phyloP scores from a whole-genome alignment of 2,329 filamentous ascomycete species.

The Hypoxylon sp. region DNA sequence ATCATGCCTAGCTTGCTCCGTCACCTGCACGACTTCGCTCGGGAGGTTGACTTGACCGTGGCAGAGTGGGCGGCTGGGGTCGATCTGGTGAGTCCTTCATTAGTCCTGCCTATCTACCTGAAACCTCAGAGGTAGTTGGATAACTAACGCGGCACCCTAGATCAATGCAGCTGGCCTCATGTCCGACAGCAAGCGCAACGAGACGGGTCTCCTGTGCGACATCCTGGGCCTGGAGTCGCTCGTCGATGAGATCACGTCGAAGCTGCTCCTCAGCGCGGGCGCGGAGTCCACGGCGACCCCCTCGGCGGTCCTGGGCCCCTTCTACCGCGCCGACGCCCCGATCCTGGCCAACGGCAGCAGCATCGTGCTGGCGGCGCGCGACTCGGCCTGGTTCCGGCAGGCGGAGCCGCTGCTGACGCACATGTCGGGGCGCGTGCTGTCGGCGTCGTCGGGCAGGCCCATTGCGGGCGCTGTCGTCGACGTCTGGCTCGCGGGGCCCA shows the following conservation, averaged over 20 bases:
- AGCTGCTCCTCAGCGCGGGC: slow-evolving; percentile 70
- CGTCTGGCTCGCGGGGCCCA: slow-evolving; percentile 83
- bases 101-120: background rate
- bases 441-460: slow-evolving; percentile 71
- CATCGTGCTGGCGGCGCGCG: slow-evolving; percentile 69
- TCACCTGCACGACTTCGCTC: slow-evolving; percentile 84
- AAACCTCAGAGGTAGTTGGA: background rate
- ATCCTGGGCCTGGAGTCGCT: slow-evolving; percentile 79
- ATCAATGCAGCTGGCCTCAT: slow-evolving; percentile 76
- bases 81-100: slow-evolving; percentile 58
- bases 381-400: slow-evolving; percentile 50
- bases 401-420: slow-evolving; percentile 61
- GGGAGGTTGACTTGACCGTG: slow-evolving; percentile 82
- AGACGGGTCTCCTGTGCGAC: slow-evolving; percentile 75
- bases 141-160: slow-evolving; percentile 46
- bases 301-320: slow-evolving; percentile 85
- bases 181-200: slow-evolving; percentile 72
- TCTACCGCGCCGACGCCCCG: slow-evolving; percentile 82
- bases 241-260: slow-evolving; percentile 83
- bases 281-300: slow-evolving; percentile 74
- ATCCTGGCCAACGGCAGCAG: slow-evolving; percentile 74
- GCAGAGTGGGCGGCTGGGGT: slow-evolving; percentile 83
- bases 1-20: slow-evolving; percentile 76
- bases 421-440: slow-evolving; percentile 63
- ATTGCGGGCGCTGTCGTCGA: slow-evolving; percentile 76